phyloP scores from a whole-genome alignment of 768 basidiomycete species.

The Tulasnella sp. region DNA sequence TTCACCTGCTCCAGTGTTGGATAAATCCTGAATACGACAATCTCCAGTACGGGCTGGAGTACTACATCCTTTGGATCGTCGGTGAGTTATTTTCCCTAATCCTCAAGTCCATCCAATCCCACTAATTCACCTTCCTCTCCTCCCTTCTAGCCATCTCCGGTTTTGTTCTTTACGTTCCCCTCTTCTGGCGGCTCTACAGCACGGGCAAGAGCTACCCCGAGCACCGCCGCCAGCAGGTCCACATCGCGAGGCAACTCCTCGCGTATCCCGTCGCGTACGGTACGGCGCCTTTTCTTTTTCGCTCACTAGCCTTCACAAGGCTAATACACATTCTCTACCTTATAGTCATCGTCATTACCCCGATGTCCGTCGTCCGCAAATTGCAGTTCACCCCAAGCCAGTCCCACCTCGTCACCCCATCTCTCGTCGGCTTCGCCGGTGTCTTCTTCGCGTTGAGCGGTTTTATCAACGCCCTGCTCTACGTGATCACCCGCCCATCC shows the following conservation, averaged over 20 bases:
- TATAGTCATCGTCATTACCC: constrained; percentile 42
- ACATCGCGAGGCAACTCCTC: not conserved
- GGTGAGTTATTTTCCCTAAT: not conserved
- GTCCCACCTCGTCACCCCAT: constrained; percentile 39
- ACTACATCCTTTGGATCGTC: constrained; percentile 58
- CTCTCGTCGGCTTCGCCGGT: constrained; percentile 47
- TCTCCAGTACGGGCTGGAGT: constrained; percentile 54
- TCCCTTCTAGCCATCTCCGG: constrained; percentile 44
- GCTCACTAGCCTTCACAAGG: constrained; percentile 36
- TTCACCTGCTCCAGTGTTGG: constrained; percentile 52
- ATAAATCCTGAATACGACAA: constrained; percentile 45
- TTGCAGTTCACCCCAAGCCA: constrained; percentile 42
- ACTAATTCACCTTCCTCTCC: not conserved
- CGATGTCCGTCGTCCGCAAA: constrained; percentile 51
- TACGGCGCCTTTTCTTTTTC: not conserved
- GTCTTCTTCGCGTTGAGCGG: constrained; percentile 53
- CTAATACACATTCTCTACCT: too few species aligned
- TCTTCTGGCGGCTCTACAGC: constrained; percentile 48
- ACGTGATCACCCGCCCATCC: constrained; percentile 47
- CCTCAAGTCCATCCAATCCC: too few species aligned
- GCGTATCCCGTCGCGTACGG: not conserved
- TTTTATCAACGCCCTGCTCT: constrained; percentile 51
- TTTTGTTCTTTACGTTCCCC: constrained; percentile 51
- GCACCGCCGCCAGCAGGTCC: constrained; percentile 43
- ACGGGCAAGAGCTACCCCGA: constrained; percentile 19